These are phyloP conservation scores for Dissoconium aciculare DNA, from an alignment of 2,329 filamentous ascomycete genomes.

Conservation along the genomic window DNA sequence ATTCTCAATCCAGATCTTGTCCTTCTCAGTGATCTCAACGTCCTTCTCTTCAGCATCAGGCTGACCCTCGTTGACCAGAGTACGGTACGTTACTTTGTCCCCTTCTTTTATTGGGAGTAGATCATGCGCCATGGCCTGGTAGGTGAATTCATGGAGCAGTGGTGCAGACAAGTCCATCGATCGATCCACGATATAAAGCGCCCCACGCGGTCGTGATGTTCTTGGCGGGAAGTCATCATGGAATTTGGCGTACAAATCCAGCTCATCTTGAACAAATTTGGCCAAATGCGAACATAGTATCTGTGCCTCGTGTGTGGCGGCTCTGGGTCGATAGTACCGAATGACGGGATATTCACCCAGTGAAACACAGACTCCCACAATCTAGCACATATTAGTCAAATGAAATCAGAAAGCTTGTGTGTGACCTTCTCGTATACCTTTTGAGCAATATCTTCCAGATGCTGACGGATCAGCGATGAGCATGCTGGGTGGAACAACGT, in stretches of 20 bases:
- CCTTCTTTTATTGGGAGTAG: conserved; percentile 74
- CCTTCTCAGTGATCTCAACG: conserved; percentile 78
- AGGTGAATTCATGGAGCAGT: conserved; percentile 88
- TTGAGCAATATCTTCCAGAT: conserved; percentile 74
- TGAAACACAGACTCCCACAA: conserved; percentile 74
- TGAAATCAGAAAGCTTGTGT: background rate
- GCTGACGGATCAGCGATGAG: conserved; percentile 64
- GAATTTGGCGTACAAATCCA: conserved; percentile 76
- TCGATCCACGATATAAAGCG: conserved; percentile 75
- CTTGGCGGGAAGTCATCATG: conserved; percentile 72
- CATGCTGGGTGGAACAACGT: conserved; percentile 82
- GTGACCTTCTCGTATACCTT: conserved; percentile 43
- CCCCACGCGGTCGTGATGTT: conserved; percentile 61
- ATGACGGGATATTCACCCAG: conserved; percentile 90
- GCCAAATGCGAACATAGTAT: conserved; percentile 81
- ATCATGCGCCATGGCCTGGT: conserved; percentile 96
- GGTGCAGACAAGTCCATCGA: conserved; percentile 86
- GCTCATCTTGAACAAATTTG: conserved; percentile 76
- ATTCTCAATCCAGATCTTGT: conserved; percentile 91
- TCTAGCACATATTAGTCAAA: conserved; percentile 38
- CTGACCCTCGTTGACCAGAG: conserved; percentile 59
- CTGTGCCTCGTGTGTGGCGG: conserved; percentile 67
- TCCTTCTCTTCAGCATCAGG: conserved; percentile 65
- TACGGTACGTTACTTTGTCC: conserved; percentile 76
- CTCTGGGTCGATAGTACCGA: conserved; percentile 69